Evolutionary conservation across 305 asterid genomes (phyloP).

Genomic region (Fraxinus paxiana): DNA sequence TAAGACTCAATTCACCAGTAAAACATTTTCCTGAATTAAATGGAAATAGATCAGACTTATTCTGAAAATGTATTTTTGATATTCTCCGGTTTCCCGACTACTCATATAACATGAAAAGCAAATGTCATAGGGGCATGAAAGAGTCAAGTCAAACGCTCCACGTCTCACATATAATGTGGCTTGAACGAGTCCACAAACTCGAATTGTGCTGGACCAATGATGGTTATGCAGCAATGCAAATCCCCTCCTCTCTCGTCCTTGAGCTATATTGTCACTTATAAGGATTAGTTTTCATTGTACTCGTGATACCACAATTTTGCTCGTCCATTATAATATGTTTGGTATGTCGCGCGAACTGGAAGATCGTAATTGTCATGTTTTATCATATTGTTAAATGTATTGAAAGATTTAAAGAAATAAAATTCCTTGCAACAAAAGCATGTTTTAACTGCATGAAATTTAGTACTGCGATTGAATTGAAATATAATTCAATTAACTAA

Average conservation of each 20-base stretch:
- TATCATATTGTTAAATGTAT: background rate
- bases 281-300: background rate
- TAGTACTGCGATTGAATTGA: background rate
- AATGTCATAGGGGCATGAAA: background rate
- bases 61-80: background rate
- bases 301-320: background rate
- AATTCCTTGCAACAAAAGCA: background rate
- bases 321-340: background rate
- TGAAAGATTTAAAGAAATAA: background rate
- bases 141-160: background rate
- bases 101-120: background rate
- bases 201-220: background rate
- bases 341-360: background rate
- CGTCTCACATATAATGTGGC: background rate
- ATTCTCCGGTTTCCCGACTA: background rate
- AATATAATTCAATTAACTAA: background rate
- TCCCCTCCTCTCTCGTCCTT: background rate
- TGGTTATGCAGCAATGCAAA: background rate
- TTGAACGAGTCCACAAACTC: background rate
- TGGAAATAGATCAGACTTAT: background rate
- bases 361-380: background rate
- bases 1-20: background rate
- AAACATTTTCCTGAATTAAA: too few relatives aligned
- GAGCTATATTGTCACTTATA: background rate
- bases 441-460: background rate